Evolutionary conservation across 1,284 basidiomycete genomes (phyloP).

Genomic region (Pseudozyma pruni): DNA sequence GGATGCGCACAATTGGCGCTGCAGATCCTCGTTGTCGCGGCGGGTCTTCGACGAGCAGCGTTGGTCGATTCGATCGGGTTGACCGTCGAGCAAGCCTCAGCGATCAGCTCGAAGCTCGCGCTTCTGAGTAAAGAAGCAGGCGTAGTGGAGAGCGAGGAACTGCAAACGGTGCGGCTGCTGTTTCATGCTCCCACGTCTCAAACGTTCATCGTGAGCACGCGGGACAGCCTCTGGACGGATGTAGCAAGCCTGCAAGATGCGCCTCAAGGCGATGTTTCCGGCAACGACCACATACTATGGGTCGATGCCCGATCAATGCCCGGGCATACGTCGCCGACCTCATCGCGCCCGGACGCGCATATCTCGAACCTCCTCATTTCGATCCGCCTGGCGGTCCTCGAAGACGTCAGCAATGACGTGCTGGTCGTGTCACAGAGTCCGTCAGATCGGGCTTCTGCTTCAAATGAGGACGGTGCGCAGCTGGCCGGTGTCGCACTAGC

Average conservation of each 20-base stretch:
- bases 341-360: conserved; percentile 10
- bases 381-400: not conserved
- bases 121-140: not conserved
- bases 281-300: conserved; percentile 1
- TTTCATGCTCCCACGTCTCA: conserved; percentile 21
- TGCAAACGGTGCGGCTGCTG: conserved; percentile 11
- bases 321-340: conserved; percentile 9
- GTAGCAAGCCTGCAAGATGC: not conserved
- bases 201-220: conserved; percentile 18
- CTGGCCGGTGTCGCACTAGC: conserved; percentile 27
- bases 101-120: conserved; percentile 6
- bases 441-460: not conserved
- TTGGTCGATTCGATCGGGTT: conserved; percentile 21
- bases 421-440: conserved; percentile 6
- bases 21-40: conserved; percentile 18
- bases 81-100: conserved; percentile 11
- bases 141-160: not conserved
- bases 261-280: too few relatives aligned
- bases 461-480: not conserved
- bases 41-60: conserved; percentile 29
- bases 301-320: conserved; percentile 8
- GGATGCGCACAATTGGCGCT: conserved; percentile 22
- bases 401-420: not conserved
- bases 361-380: conserved; percentile 1
- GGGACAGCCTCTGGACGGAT: conserved; percentile 16